A percentile compares a stretch with the other conserved stretches of the same genome.
phyloP scores from a whole-genome alignment of 257 asterid species.

The Ophiorrhiza pumila region DNA sequence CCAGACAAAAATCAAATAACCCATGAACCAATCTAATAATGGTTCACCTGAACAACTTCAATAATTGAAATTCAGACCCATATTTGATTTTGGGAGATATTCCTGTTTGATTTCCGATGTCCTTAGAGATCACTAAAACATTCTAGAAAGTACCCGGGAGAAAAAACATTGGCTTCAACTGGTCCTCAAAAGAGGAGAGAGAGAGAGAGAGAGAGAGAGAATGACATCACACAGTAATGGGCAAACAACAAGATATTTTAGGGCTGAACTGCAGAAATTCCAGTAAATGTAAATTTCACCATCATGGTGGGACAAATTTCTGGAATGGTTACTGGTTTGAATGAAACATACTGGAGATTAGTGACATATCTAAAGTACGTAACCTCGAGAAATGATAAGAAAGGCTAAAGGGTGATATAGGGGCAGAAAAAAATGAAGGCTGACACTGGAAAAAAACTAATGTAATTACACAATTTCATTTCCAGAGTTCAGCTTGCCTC shows the following conservation, averaged over 20 bases:
- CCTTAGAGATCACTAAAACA: neutral
- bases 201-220: neutral
- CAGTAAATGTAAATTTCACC: neutral
- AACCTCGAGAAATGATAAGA: neutral
- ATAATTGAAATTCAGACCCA: neutral
- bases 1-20: neutral
- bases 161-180: neutral
- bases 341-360: neutral
- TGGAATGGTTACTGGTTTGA: neutral
- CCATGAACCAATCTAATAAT: neutral
- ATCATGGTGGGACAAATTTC: neutral
- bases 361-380: neutral
- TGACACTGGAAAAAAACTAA: neutral
- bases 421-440: neutral
- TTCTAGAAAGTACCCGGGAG: neutral
- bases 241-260: neutral
- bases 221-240: neutral
- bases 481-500: neutral
- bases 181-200: constrained; percentile 2
- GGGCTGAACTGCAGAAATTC: neutral
- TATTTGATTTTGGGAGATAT: neutral
- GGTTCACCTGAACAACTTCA: neutral
- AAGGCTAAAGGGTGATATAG: neutral
- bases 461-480: neutral
- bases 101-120: neutral